A percentile compares a stretch with the other conserved stretches of the same genome.
These are phyloP conservation scores for Vanilla planifolia DNA, from an alignment of 106 monocot genomes.

Conservation along the genomic window DNA sequence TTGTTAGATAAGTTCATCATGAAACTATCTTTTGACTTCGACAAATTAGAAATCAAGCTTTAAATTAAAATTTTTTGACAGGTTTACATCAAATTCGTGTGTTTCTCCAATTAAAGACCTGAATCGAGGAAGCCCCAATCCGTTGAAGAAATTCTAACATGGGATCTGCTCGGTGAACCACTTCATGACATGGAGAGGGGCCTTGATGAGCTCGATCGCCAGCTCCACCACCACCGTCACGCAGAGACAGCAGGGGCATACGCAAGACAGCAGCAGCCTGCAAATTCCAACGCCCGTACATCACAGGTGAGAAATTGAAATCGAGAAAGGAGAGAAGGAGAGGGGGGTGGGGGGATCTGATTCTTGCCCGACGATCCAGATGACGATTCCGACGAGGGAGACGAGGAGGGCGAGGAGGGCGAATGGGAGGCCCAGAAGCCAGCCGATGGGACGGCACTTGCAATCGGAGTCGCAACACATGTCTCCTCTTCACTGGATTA, in stretches of 20 bases:
- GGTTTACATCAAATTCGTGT: too few relatives aligned
- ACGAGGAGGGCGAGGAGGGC: neutral
- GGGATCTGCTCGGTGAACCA: neutral
- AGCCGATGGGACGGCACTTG: neutral
- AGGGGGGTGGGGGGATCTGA: neutral
- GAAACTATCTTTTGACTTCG: too few relatives aligned
- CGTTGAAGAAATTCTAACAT: too few relatives aligned
- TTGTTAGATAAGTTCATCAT: too few relatives aligned
- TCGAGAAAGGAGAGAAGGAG: neutral
- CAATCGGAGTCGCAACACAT: too few relatives aligned
- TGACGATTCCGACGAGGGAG: neutral
- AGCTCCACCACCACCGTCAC: neutral
- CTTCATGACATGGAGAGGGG: neutral
- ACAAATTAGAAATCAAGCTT: too few relatives aligned
- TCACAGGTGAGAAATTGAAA: neutral
- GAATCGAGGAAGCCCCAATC: too few relatives aligned
- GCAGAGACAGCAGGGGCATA: neutral
- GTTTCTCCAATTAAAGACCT: too few relatives aligned
- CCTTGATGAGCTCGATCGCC: neutral
- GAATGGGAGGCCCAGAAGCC: constrained; percentile 7
- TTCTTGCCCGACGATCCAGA: constrained; percentile 2
- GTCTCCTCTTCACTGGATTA: too few relatives aligned
- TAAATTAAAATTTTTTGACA: too few relatives aligned
- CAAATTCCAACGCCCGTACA: neutral
- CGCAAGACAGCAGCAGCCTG: neutral